Base-by-base conservation (phyloP, 148 eudicot species). In the Dysphania ambrosioides region DNA sequence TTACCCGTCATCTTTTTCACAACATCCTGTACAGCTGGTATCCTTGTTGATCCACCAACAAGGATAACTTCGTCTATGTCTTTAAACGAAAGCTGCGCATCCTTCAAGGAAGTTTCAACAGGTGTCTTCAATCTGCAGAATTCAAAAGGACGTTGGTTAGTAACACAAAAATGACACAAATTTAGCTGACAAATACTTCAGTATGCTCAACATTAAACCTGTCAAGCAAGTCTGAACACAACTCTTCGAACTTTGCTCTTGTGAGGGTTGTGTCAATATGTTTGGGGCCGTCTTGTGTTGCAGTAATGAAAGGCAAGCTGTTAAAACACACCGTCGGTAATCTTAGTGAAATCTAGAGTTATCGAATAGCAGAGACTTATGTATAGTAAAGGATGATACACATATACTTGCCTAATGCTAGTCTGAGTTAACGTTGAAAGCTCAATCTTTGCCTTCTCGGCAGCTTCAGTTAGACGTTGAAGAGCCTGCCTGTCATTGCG, bases 201-300 rank as follows among this genome's bases (percentile, higher is more conserved):
- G 51, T 16, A 31, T 19, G n/a, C 24, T 23, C 8, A 47, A 24
- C 4, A 26, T 26, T 5, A 19, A 82, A 93, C 98, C 98, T 91
- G 80, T 91, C 97, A 61, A 93, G 95, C 81, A 93, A 79, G 81
- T 91, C 95, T 26, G 97, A 88, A 78, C 97, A 93, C 55, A 93
- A 69, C 64, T 93, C 98, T 77, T 93, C 98, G 73, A 91, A 93
- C 74, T 89, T 91, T 16, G 78, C 95, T 74, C 98, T 83, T 8
- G 97, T 91, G 29, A 93, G 80, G n/a, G 90, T 93, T 44, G 97
- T 87, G 65, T 93, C 98, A 32, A 93, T 89, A 75, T 91, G 97
- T 78, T 89, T 93, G 19, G 98, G 98, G 5, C 98, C 98, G 80
- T 91, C 95, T 41, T 88, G 88, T 55, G 98, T 93, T 49, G 97